These are phyloP conservation scores for Trichoderma virens DNA, from an alignment of 495 filamentous ascomycete species.

Conservation along the genomic window DNA sequence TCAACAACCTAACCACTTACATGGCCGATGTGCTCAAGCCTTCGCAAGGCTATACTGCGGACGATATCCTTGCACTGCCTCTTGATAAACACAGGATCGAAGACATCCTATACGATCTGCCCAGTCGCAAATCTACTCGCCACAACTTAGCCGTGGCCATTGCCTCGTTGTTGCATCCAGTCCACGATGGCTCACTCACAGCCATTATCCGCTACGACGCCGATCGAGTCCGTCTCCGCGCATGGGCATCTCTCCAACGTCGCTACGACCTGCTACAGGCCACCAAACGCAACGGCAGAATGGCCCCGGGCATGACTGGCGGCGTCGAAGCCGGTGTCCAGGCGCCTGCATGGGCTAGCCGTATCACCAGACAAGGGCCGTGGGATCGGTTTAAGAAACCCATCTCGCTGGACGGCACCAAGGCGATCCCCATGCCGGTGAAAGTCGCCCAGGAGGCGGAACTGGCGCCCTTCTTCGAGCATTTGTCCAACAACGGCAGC, in stretches of 20 bases:
- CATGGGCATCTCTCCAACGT: constrained; percentile 10
- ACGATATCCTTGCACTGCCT: constrained; percentile 11
- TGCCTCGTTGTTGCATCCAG: constrained; percentile 9
- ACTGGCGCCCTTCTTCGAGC: constrained; percentile 11
- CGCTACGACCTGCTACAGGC: constrained; percentile 4
- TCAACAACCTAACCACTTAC: background rate
- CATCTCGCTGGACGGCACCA: constrained; percentile 6
- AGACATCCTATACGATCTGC: constrained; percentile 8
- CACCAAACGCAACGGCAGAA: constrained; percentile 6
- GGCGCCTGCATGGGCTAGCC: constrained; percentile 5
- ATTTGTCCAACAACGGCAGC: constrained; percentile 3
- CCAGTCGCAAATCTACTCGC: constrained; percentile 10
- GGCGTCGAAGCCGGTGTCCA: constrained; percentile 7
- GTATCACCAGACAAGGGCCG: constrained; percentile 10
- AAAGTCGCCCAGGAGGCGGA: background rate
- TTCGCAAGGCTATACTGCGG: constrained; percentile 4
- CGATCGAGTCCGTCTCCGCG: constrained; percentile 10
- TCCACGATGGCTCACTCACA: background rate
- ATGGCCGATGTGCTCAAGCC: background rate
- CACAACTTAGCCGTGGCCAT: background rate
- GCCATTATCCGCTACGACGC: constrained; percentile 10
- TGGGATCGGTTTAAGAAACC: constrained; percentile 9
- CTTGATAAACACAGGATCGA: background rate
- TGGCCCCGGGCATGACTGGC: background rate
- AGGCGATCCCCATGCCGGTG: constrained; percentile 13